Percentiles rank a stretch among this genome's conserved stretches.
These are phyloP conservation scores for Alternaria hordeiaustralica DNA, from an alignment of 2,329 filamentous ascomycete genomes.

Conservation along the genomic window DNA sequence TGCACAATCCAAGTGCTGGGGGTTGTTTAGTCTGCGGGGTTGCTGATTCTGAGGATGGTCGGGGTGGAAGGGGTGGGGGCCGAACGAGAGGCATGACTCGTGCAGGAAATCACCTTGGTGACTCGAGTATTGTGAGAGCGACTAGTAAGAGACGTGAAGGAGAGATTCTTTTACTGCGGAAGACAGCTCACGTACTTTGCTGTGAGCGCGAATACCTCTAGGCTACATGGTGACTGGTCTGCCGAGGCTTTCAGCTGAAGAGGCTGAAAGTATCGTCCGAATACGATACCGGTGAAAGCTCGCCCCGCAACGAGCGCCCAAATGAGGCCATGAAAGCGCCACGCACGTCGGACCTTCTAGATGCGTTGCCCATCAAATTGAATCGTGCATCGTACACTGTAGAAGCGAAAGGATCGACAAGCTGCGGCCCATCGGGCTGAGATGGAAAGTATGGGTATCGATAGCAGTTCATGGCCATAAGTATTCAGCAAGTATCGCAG, in stretches of 20 bases:
- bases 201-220: neutral
- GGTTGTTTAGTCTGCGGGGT: neutral
- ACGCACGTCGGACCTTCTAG: neutral
- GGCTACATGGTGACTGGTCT: neutral
- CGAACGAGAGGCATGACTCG: conserved; percentile 20
- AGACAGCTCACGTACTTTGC: neutral
- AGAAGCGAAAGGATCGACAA: neutral
- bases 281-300: conserved; percentile 19
- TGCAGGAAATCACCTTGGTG: neutral
- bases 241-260: conserved; percentile 4
- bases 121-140: neutral
- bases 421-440: neutral
- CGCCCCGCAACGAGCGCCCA: conserved; percentile 5
- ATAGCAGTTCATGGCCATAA: neutral
- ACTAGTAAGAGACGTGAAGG: neutral
- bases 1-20: conserved; percentile 14
- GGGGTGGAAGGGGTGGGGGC: conserved; percentile 7
- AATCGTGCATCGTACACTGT: neutral
- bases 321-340: conserved; percentile 2
- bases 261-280: conserved; percentile 5
- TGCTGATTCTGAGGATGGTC: conserved; percentile 3
- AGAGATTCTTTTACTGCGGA: neutral
- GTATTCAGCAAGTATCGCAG: neutral
- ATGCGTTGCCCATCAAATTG: neutral
- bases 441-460: neutral